A percentile compares a stretch with the other conserved stretches of the same genome.
Evolutionary conservation across 163 green algal genomes (phyloP).

Genomic region (Prototheca cutis): DNA sequence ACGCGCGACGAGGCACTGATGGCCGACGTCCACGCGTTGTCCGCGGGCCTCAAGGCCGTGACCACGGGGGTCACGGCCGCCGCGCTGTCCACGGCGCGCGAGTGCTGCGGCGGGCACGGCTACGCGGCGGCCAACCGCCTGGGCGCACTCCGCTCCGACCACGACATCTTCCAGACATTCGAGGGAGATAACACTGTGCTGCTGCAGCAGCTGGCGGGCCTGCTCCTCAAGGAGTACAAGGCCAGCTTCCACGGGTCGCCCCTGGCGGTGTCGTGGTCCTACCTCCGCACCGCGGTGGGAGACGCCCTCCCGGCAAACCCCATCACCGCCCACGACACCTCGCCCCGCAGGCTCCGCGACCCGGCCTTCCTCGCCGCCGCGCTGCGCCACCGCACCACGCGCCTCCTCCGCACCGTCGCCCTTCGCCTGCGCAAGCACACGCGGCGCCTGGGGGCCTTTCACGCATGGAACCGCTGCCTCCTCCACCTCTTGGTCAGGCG

Average conservation of each 20-base stretch:
- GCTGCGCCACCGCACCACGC: conserved; percentile 57
- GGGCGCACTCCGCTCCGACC: conserved; percentile 63
- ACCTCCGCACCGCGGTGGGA: conserved; percentile 37
- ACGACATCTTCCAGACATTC: conserved; percentile 87
- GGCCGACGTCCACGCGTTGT: conserved; percentile 67
- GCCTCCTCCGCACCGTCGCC: conserved; percentile 78
- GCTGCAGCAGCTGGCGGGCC: conserved; percentile 54
- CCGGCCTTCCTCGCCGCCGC: conserved; percentile 56
- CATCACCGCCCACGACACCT: conserved; percentile 70
- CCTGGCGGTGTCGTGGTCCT: conserved; percentile 51
- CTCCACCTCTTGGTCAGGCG: conserved; percentile 62
- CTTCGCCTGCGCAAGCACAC: conserved; percentile 75
- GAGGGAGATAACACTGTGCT: conserved; percentile 46
- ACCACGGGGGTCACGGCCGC: conserved; percentile 53
- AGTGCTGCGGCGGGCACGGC: conserved; percentile 71
- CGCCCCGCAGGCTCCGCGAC: conserved; percentile 68
- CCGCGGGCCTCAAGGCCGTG: conserved; percentile 63
- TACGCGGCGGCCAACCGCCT: conserved; percentile 60
- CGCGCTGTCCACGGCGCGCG: conserved; percentile 52
- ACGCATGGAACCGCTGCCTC: conserved; percentile 83
- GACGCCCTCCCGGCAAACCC: conserved; percentile 75
- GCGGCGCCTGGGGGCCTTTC: conserved; percentile 53
- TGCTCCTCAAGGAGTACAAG: conserved; percentile 82
- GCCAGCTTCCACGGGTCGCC: conserved; percentile 62
- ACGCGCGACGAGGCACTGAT: conserved; percentile 61